Evolutionary conservation across 768 basidiomycete species (phyloP).

Genomic region (Kwoniella bestiolae): DNA sequence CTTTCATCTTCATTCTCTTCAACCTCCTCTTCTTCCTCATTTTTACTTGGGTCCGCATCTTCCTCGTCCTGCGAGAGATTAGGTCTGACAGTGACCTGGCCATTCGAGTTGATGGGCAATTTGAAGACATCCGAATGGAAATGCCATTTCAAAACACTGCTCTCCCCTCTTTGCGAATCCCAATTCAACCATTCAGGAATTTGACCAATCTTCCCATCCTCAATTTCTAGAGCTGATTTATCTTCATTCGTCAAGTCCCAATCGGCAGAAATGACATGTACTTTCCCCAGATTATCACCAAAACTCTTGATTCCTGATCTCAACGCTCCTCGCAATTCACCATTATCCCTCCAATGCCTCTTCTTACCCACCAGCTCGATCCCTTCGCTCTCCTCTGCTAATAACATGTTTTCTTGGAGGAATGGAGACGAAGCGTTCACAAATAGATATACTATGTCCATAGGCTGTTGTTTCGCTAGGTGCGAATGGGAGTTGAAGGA

Average conservation of each 20-base stretch:
- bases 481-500: neutral
- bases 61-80: neutral
- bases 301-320: constrained; percentile 37
- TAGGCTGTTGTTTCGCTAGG: constrained; percentile 11
- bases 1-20: neutral
- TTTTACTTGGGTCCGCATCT: neutral
- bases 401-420: constrained; percentile 31
- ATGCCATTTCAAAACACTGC: constrained; percentile 43
- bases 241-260: constrained; percentile 20
- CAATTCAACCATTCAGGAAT: constrained; percentile 52
- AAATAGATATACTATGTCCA: constrained; percentile 51
- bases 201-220: constrained; percentile 43
- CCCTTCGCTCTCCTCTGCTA: constrained; percentile 26
- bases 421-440: constrained; percentile 48
- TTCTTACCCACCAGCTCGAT: constrained; percentile 24
- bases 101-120: constrained; percentile 21
- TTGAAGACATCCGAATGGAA: constrained; percentile 52
- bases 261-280: constrained; percentile 52
- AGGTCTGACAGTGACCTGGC: neutral
- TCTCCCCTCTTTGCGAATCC: constrained; percentile 3
- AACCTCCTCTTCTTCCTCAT: neutral
- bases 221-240: neutral
- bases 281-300: constrained; percentile 23
- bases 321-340: constrained; percentile 48
- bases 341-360: constrained; percentile 51